Conservation (phyloP, 139 green algal genomes). For the Bryopsis sp. region DNA sequence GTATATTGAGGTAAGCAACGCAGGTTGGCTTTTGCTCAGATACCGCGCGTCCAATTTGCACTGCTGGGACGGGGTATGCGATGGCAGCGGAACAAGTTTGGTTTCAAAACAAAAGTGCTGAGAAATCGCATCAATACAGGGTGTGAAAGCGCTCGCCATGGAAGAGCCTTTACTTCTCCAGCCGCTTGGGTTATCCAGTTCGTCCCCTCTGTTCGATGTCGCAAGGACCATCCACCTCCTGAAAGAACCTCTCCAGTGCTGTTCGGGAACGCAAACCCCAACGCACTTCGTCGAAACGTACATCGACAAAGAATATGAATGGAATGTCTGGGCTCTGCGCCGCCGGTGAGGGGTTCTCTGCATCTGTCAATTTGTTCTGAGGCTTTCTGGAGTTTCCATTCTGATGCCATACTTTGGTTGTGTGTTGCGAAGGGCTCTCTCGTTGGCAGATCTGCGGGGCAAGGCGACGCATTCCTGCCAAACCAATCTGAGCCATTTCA, state of each 20-base stretch:
- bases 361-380: no score
- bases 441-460: constrained; percentile 50
- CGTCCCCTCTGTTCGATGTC: constrained; percentile 22
- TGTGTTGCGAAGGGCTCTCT: constrained; percentile 26
- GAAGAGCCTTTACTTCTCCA: constrained; percentile 32
- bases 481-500: constrained; percentile 49
- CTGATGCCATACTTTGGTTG: no score
- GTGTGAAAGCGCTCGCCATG: constrained; percentile 14
- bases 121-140: no score
- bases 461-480: constrained; percentile 55
- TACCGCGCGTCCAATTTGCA: no score
- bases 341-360: constrained; percentile 25
- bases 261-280: constrained; percentile 59
- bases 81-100: no score
- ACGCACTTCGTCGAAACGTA: constrained; percentile 55
- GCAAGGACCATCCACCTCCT: neutral
- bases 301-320: constrained; percentile 59
- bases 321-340: constrained; percentile 68
- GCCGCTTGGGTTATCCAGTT: constrained; percentile 26
- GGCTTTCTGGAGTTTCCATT: no score
- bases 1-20: neutral
- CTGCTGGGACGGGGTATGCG: no score
- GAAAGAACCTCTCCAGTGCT: constrained; percentile 16
- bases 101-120: no score
- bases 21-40: no score